A percentile compares a stretch with the other conserved stretches of the same genome.
These are phyloP conservation scores for Fusarium sp. DNA, from an alignment of 2,329 filamentous ascomycete genomes.

Conservation along the genomic window DNA sequence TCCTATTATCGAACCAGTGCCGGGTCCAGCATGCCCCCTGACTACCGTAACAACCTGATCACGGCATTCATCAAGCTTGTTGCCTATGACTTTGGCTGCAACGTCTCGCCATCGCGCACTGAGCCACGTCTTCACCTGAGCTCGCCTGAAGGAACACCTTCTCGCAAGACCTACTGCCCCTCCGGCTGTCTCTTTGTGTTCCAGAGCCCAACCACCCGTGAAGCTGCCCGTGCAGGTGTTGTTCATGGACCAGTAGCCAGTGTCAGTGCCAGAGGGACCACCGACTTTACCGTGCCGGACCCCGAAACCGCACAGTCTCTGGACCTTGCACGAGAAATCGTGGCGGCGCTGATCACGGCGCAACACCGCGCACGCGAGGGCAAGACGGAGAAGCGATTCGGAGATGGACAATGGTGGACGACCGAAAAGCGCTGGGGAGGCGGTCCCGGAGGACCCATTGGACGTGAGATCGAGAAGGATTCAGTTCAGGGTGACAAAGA, in stretches of 20 bases:
- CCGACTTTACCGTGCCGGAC: conserved; percentile 59
- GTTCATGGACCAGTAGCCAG: conserved; percentile 73
- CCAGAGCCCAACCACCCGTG: conserved; percentile 70
- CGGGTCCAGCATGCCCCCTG: conserved; percentile 68
- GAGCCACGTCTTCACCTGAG: conserved; percentile 71
- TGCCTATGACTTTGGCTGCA: conserved; percentile 75
- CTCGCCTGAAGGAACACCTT: conserved; percentile 49
- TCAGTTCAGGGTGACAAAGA: conserved; percentile 61
- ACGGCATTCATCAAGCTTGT: conserved; percentile 73
- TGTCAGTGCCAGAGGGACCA: conserved; percentile 68
- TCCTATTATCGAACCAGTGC: conserved; percentile 56
- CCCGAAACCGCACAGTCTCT: conserved; percentile 68
- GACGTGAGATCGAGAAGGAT: conserved; percentile 68
- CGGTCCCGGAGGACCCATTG: conserved; percentile 71
- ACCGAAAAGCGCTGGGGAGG: conserved; percentile 72
- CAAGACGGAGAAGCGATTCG: conserved; percentile 66
- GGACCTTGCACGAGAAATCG: conserved; percentile 71
- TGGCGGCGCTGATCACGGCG: conserved; percentile 71
- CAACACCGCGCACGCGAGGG: conserved; percentile 73
- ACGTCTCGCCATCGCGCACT: conserved; percentile 65
- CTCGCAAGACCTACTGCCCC: conserved; percentile 66
- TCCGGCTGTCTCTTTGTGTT: conserved; percentile 71
- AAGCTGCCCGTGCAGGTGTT: conserved; percentile 69
- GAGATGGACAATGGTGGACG: conserved; percentile 72
- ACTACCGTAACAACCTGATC: conserved; percentile 68